phyloP scores from a whole-genome alignment of 805 yeast species.

The Yamadazyma phyllophila region DNA sequence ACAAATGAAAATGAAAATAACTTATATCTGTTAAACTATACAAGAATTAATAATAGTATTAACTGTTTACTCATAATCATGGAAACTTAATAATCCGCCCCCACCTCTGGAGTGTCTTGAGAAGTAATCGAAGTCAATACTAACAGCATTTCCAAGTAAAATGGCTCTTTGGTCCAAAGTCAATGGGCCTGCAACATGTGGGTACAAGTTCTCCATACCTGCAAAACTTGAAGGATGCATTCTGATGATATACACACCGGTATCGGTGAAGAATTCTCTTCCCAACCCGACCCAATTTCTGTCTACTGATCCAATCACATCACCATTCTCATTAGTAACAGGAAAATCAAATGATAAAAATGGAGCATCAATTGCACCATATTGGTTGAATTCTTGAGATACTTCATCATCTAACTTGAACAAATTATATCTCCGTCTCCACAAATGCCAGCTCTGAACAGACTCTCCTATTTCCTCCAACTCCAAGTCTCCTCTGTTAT shows the following conservation, averaged over 20 bases:
- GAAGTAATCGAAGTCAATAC: constrained; percentile 94
- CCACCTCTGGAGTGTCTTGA: constrained; percentile 78
- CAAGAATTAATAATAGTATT: no score
- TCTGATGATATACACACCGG: constrained; percentile 85
- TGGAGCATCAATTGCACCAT: constrained; percentile 84
- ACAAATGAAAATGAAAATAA: background rate
- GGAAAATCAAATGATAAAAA: constrained; percentile 86
- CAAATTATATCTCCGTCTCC: constrained; percentile 87
- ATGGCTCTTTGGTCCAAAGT: constrained; percentile 83
- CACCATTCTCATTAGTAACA: constrained; percentile 55
- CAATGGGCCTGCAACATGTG: constrained; percentile 51
- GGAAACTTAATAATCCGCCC: constrained; percentile 43
- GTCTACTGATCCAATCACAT: constrained; percentile 73
- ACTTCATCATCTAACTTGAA: constrained; percentile 50
- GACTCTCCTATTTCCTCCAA: constrained; percentile 72
- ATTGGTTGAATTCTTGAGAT: constrained; percentile 61
- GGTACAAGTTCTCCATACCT: constrained; percentile 53
- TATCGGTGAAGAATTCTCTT: constrained; percentile 89
- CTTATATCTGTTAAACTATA: background rate
- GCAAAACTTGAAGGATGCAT: constrained; percentile 73
- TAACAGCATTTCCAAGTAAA: constrained; percentile 80
- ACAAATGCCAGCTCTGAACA: constrained; percentile 90
- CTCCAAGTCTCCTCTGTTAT: constrained; percentile 31
- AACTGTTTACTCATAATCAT: constrained; percentile 15
- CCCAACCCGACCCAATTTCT: constrained; percentile 96